A percentile compares a stretch with the other conserved stretches of the same genome.
phyloP scores from a whole-genome alignment of 2,329 filamentous ascomycete species.

The Alternaria sp. region DNA sequence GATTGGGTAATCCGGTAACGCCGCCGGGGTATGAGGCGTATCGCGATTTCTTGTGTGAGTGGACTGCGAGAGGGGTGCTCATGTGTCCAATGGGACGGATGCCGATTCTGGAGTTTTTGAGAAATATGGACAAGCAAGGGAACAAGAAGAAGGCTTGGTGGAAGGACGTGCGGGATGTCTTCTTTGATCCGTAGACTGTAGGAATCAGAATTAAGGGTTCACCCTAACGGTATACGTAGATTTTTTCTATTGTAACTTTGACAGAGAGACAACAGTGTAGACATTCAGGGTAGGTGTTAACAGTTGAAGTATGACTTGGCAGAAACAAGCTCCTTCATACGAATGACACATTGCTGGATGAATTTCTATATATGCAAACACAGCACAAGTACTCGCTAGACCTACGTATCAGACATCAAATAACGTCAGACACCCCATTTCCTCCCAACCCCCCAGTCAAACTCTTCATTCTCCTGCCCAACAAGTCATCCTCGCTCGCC shows the following conservation, averaged over 20 bases:
- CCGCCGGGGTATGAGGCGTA: slow-evolving; percentile 22
- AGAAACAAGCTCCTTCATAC: too few species aligned
- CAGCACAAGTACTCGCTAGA: not conserved
- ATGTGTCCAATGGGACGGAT: slow-evolving; percentile 5
- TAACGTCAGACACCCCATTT: slow-evolving; percentile 18
- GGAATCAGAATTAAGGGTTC: not conserved
- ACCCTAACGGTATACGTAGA: not conserved
- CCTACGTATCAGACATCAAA: not conserved
- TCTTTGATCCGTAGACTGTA: not conserved
- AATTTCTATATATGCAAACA: not conserved
- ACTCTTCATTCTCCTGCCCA: slow-evolving; percentile 59
- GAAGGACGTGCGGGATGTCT: slow-evolving; percentile 12
- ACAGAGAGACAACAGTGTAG: too few species aligned
- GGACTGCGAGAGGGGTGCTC: slow-evolving; percentile 20
- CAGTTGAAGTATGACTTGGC: too few species aligned
- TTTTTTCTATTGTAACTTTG: too few species aligned
- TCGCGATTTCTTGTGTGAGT: slow-evolving; percentile 20
- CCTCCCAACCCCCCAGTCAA: slow-evolving; percentile 54
- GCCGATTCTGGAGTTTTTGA: slow-evolving; percentile 13
- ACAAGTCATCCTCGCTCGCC: slow-evolving; percentile 58
- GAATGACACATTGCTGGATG: too few species aligned
- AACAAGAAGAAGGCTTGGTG: slow-evolving; percentile 15
- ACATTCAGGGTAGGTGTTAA: too few species aligned
- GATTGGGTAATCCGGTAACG: slow-evolving; percentile 20
- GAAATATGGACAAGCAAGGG: slow-evolving; percentile 12